Percentiles rank a stretch among this genome's conserved stretches.
Evolutionary conservation across 2,329 filamentous ascomycete species (phyloP).

Genomic region (Tolypocladium nubicola): DNA sequence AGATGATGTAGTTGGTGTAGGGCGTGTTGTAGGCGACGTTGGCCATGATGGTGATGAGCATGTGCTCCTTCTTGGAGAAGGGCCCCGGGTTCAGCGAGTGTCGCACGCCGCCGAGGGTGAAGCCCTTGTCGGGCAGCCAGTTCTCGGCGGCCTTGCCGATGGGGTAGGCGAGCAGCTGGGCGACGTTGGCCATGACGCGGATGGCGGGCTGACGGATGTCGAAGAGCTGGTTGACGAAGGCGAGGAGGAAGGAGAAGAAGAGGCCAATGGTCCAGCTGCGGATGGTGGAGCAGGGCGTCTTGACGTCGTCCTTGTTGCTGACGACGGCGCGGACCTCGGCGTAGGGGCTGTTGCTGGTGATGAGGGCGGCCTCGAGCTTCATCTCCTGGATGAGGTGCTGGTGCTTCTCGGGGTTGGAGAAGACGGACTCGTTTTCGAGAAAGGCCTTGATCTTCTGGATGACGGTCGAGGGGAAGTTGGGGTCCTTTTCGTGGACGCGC

Average conservation of each 20-base stretch:
- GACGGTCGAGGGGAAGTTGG: conserved; percentile 29
- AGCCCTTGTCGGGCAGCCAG: conserved; percentile 37
- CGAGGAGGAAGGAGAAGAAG: conserved; percentile 36
- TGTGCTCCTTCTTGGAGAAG: conserved; percentile 51
- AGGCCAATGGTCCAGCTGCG: conserved; percentile 43
- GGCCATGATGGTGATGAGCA: conserved; percentile 51
- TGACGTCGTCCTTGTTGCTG: conserved; percentile 42
- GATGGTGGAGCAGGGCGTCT: conserved; percentile 40
- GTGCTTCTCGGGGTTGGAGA: conserved; percentile 34
- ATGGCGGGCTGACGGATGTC: conserved; percentile 46
- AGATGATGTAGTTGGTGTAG: conserved; percentile 45
- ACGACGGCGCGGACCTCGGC: conserved; percentile 46
- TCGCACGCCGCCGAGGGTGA: conserved; percentile 33
- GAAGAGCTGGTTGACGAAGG: conserved; percentile 47
- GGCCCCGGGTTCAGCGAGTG: conserved; percentile 44
- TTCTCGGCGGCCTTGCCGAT: conserved; percentile 40
- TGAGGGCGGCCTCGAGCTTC: conserved; percentile 43
- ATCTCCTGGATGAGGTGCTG: conserved; percentile 39
- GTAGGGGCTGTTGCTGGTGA: conserved; percentile 46
- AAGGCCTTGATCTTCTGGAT: conserved; percentile 30
- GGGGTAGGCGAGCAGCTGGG: conserved; percentile 46
- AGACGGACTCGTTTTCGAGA: conserved; percentile 32
- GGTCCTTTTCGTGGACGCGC: conserved; percentile 30
- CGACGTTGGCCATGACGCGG: conserved; percentile 42
- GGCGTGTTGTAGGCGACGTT: conserved; percentile 44